Percentiles rank a stretch among this genome's conserved stretches.
phyloP scores from a whole-genome alignment of 306 rosid genomes.

The Cyamopsis tetragonoloba region DNA sequence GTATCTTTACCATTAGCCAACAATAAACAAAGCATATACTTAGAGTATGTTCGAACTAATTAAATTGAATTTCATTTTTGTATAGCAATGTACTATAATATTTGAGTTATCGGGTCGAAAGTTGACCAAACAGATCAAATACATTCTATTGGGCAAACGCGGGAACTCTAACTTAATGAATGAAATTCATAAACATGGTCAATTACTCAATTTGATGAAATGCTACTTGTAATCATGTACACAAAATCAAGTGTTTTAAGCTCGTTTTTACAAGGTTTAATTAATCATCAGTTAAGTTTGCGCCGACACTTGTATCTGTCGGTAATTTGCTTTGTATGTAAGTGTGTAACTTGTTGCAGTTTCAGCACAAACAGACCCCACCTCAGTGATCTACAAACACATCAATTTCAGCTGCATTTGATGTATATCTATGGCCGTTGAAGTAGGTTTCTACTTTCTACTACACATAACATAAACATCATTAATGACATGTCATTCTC shows the following conservation, averaged over 20 bases:
- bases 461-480: not conserved
- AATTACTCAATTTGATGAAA: not conserved
- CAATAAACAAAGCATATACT: too few species aligned
- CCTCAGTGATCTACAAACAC: not conserved
- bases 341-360: not conserved
- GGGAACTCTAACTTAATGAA: too few species aligned
- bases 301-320: constrained; percentile 61
- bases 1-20: too few species aligned
- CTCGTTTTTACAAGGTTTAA: constrained; percentile 8
- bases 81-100: too few species aligned
- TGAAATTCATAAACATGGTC: too few species aligned
- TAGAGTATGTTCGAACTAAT: too few species aligned
- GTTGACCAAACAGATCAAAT: too few species aligned
- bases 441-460: constrained; percentile 25
- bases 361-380: constrained; percentile 13
- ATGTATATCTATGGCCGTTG: constrained; percentile 5
- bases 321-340: constrained; percentile 27
- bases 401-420: constrained; percentile 5
- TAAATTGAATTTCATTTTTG: too few species aligned
- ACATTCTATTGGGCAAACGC: too few species aligned
- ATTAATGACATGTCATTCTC: constrained; percentile 23
- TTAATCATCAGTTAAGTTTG: constrained; percentile 9
- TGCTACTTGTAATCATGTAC: not conserved
- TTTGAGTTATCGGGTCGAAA: too few species aligned
- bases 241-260: not conserved